phyloP scores from a whole-genome alignment of 306 rosid species.

The Gastrolobium bilobum region DNA sequence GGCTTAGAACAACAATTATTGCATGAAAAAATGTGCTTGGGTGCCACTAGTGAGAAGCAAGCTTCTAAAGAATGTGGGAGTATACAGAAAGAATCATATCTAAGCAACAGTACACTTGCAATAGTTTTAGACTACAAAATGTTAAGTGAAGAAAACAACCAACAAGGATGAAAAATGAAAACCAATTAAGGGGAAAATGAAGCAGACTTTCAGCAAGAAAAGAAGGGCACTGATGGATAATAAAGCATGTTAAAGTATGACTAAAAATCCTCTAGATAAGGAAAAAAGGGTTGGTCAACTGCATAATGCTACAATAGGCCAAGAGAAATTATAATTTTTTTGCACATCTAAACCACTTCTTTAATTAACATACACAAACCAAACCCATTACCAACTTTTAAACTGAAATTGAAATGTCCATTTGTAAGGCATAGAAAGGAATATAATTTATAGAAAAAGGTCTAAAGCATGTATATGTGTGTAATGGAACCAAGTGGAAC shows the following conservation, averaged over 20 bases:
- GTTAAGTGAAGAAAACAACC: conserved; percentile 10
- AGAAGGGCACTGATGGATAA: not conserved
- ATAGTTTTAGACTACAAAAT: not conserved
- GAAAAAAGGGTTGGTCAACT: not conserved
- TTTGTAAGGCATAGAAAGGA: conserved; percentile 23
- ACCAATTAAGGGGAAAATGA: not conserved
- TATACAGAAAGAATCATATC: conserved; percentile 30
- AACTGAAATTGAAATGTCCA: conserved; percentile 30
- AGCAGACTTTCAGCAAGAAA: conserved; percentile 20
- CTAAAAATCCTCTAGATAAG: not conserved
- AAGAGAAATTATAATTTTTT: not conserved
- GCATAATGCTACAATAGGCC: conserved; percentile 22
- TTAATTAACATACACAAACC: conserved; percentile 22
- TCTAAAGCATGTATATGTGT: not conserved
- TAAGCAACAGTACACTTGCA: conserved; percentile 9
- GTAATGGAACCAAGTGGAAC: conserved; percentile 42
- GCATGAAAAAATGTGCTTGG: not conserved
- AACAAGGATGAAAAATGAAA: conserved; percentile 12
- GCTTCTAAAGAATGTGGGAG: conserved; percentile 7
- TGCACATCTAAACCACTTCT: conserved; percentile 3
- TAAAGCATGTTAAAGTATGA: conserved; percentile 23
- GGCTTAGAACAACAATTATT: not conserved
- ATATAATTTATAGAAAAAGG: not conserved
- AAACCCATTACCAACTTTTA: conserved; percentile 34
- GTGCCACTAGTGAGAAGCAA: conserved; percentile 8